Conservation (phyloP, 1,284 basidiomycete genomes). For the Moniliella sp. region DNA sequence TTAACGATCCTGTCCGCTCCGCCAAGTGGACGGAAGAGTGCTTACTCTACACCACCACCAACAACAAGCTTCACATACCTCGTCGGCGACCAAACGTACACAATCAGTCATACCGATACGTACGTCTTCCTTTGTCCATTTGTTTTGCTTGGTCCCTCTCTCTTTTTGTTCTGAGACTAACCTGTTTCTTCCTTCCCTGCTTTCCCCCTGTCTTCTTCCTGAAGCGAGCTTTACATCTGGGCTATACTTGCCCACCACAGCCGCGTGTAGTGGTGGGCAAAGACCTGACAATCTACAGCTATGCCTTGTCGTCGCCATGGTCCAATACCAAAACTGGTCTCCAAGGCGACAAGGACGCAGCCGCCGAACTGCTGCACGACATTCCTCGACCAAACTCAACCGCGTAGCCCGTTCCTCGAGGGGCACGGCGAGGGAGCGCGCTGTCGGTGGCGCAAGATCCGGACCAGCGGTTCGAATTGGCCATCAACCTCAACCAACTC, state of each 20-base stretch:
- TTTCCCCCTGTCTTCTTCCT: too few relatives aligned
- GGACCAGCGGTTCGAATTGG: conserved; percentile 88
- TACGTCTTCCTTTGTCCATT: too few relatives aligned
- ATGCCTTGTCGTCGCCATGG: conserved; percentile 65
- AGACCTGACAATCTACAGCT: conserved; percentile 64
- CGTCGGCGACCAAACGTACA: conserved; percentile 76
- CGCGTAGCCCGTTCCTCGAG: conserved; percentile 84
- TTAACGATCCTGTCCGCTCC: conserved; percentile 66
- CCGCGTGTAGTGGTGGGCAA: conserved; percentile 85
- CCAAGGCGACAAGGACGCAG: conserved; percentile 63
- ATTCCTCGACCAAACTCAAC: conserved; percentile 79
- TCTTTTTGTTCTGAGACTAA: too few relatives aligned
- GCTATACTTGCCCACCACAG: conserved; percentile 86
- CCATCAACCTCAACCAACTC: conserved; percentile 71
- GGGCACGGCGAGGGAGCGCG: conserved; percentile 63
- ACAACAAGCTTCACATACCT: conserved; percentile 83
- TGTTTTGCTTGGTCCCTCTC: too few relatives aligned
- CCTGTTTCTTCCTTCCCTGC: too few relatives aligned
- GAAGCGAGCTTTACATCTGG: conserved; percentile 65
- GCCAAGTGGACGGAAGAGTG: conserved; percentile 97
- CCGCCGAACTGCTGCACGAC: conserved; percentile 56
- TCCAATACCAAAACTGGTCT: conserved; percentile 94
- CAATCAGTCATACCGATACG: conserved; percentile 41
- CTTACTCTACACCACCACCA: conserved; percentile 79
- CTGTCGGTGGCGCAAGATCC: conserved; percentile 67